Evolutionary conservation across 345 rosid species (phyloP).

Genomic region (Nephelium lappaceum): DNA sequence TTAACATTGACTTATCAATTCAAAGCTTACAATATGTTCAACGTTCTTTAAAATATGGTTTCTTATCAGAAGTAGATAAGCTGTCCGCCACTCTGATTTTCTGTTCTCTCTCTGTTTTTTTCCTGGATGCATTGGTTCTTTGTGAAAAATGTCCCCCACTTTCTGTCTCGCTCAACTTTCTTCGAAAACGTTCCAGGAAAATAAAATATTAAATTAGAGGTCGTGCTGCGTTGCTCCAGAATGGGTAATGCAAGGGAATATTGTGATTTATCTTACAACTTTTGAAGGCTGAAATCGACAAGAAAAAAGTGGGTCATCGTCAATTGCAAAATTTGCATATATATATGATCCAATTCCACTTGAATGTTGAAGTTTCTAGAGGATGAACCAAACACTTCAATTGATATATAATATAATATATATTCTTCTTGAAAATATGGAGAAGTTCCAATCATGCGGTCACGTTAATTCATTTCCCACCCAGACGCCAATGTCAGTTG

Average conservation of each 20-base stretch:
- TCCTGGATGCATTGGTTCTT: background rate
- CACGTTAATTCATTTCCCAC: too few species aligned
- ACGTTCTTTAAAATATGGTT: background rate
- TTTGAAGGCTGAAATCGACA: background rate
- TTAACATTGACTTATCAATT: conserved; percentile 20
- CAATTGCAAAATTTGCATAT: background rate
- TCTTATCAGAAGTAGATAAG: conserved; percentile 10
- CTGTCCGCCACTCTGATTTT: conserved; percentile 10
- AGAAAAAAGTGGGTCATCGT: too few species aligned
- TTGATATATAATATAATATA: too few species aligned
- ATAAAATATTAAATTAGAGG: background rate
- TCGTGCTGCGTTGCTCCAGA: background rate
- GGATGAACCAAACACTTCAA: background rate
- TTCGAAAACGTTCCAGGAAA: too few species aligned
- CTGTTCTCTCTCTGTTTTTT: background rate
- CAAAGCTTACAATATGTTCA: background rate
- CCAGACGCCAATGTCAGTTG: too few species aligned
- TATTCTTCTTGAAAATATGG: background rate
- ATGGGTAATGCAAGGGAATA: background rate
- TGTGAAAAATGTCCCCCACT: conserved; percentile 8
- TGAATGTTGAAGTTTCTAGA: background rate
- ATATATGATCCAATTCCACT: too few species aligned
- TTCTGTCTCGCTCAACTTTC: background rate
- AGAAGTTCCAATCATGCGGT: background rate
- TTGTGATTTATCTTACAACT: background rate